Base-by-base conservation (phyloP, 306 rosid genomes). In the Dryas octopetala region DNA sequence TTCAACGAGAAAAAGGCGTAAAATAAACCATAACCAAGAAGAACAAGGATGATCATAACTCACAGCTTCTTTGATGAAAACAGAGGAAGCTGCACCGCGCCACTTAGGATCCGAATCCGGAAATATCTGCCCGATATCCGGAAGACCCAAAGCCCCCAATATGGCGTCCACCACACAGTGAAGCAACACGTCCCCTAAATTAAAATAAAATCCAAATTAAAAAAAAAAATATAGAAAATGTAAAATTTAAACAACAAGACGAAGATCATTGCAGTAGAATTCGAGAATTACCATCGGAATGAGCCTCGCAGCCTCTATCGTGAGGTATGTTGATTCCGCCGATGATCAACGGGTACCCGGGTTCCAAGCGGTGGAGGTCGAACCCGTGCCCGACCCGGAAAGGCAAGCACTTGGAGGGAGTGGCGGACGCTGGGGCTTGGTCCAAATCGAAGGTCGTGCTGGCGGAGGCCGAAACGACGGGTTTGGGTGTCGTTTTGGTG, bases 81-180 rank as follows among this genome's bases (percentile, higher is more conserved):
- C 92, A 1, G 96, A 92, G 12, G 99, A 92, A 59, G 78, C 79
- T 15, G 97, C 91, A 41, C 98, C 98, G 81, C 91, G 89, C 98
- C 99, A 92, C 74, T 92, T 89, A 23, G 99, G 99, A 83, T 96
- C 98, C 5, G 89, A 81, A 85, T 90, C 91, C 14, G 98, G 98
- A 63, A 92, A 96, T 67, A 90, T 92, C 79, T 96, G 97, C 6
- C 97, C 97, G 6, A 96, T 92, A 81, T 92, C 98, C 71, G 97
- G 99, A 76, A 96, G 96, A 64, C 99, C 97, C 71, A 96, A 77
- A 14, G 97, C 99, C 40, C 99, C 97, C 82, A 90, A 76, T 78
- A 96, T 96, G 5, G 94, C 97, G 88, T 96, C 98, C 8, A 92
- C 99, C 76, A 92, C 96, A 62, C 98, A 96, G 74, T 96, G 99